Evolutionary conservation across 2,329 filamentous ascomycete genomes (phyloP), one percentile per base, ranked within the genome.

Genomic region (Pyrenophora teres): DNA sequence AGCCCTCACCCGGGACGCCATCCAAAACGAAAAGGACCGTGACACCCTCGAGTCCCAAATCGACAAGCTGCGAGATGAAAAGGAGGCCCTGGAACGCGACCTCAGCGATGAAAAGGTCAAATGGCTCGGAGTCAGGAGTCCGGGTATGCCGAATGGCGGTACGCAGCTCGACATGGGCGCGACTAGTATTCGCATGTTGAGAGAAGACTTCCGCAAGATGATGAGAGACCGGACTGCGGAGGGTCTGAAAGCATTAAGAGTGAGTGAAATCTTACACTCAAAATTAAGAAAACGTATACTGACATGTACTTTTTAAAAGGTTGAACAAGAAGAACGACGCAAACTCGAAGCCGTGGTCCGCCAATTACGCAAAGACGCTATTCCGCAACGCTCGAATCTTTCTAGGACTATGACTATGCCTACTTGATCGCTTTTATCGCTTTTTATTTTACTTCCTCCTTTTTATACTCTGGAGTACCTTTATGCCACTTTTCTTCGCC

Each of bases 131-230:
- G 75, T 83, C 27, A 82, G 79, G 67, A 83, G 80, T 62, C 81
- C 83, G 12, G 76, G 76, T 8, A 72, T 74, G 4, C 65, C 59
- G 58, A 69, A 43, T 53, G 63, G 57, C 27, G 62, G 55, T 7
- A 48, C 57, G 1, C 57, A 62, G 50, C 59, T 57, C 7, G 64
- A 65, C 38, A 71, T 74, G 52, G 84, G 87, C 58, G 82, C 78
- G 8, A 89, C 85, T 9, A 88, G 85, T 62, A 87, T 85, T 19
- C 83, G 83, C 73, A 85, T 89, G 35, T 67, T 90, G 65, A 85
- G 86, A 72, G 86, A 86, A 56, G 87, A 90, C 70, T 90, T 90
- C 69, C 89, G 88, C 78, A 89, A 87, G 77, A 90, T 90, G 87
- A 89, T 90, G 87, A 81, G 86, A 57, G 87, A 90, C 65, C 85